A percentile compares a stretch with the other conserved stretches of the same genome.
Evolutionary conservation across 768 basidiomycete species (phyloP).

Genomic region (Harrya chromipes): DNA sequence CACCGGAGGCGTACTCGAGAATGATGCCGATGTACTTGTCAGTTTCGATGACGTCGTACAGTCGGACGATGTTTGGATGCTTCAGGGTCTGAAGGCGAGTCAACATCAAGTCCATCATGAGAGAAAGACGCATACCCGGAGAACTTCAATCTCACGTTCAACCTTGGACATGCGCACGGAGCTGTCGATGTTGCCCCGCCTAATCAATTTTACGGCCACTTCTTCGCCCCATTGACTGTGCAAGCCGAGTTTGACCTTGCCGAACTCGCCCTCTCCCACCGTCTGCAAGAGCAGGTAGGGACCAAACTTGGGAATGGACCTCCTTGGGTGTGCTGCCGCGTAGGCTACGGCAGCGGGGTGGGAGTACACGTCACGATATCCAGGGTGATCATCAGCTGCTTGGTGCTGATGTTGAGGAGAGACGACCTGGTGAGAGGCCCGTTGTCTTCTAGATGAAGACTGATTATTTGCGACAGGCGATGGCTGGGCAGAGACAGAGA

Average conservation of each 20-base stretch:
- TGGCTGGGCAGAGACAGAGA: conserved; percentile 56
- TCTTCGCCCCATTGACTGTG: conserved; percentile 94
- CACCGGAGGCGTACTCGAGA: conserved; percentile 96
- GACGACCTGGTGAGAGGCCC: conserved; percentile 71
- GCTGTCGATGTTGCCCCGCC: conserved; percentile 88
- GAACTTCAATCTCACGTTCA: conserved; percentile 95
- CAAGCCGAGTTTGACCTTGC: conserved; percentile 97
- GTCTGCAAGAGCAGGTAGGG: conserved; percentile 95
- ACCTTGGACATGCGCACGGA: conserved; percentile 89
- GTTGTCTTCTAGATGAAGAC: conserved; percentile 51
- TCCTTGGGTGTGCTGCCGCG: conserved; percentile 73
- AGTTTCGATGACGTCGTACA: conserved; percentile 98
- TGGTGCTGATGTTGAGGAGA: conserved; percentile 45
- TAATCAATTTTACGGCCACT: conserved; percentile 97
- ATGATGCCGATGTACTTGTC: conserved; percentile 99
- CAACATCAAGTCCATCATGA: neutral
- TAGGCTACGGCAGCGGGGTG: conserved; percentile 87
- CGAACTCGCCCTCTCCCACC: conserved; percentile 97
- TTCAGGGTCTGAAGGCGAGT: conserved; percentile 68
- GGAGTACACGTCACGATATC: conserved; percentile 71
- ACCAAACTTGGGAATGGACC: conserved; percentile 91
- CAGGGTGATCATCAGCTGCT: conserved; percentile 41
- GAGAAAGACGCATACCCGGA: conserved; percentile 60
- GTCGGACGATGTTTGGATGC: conserved; percentile 96
- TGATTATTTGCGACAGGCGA: conserved; percentile 42